These are phyloP conservation scores for Sclerotinia subarctica DNA, from an alignment of 2,329 filamentous ascomycete species.

Conservation along the genomic window DNA sequence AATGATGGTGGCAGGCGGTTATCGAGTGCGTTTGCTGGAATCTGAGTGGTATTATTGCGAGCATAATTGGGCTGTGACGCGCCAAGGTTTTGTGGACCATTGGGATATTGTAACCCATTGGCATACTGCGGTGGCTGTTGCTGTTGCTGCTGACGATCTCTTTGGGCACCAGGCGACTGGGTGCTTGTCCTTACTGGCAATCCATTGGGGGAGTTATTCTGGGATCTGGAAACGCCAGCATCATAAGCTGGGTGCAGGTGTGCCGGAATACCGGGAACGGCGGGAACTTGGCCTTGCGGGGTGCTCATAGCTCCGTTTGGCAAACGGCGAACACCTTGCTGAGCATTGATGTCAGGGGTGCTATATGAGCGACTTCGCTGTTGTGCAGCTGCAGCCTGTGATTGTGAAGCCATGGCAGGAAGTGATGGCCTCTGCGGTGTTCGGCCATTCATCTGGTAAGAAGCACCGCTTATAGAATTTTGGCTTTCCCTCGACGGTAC, in stretches of 20 bases:
- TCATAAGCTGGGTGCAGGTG: constrained; percentile 62
- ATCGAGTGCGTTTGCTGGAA: constrained; percentile 37
- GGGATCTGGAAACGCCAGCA: constrained; percentile 68
- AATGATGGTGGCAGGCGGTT: constrained; percentile 47
- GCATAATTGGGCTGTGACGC: constrained; percentile 38
- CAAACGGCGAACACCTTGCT: constrained; percentile 48
- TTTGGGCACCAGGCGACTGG: constrained; percentile 66
- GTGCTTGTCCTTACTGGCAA: constrained; percentile 66
- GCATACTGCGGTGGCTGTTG: constrained; percentile 42
- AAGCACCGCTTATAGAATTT: constrained; percentile 48
- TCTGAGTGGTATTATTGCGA: constrained; percentile 32
- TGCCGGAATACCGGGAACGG: constrained; percentile 72
- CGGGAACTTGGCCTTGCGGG: constrained; percentile 50
- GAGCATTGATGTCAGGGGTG: constrained; percentile 85
- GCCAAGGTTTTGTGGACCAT: constrained; percentile 16
- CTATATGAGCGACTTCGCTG: constrained; percentile 86
- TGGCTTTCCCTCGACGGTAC: constrained; percentile 75
- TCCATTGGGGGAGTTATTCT: constrained; percentile 73
- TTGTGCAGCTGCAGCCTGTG: constrained; percentile 47
- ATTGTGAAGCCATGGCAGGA: constrained; percentile 62
- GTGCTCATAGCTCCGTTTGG: constrained; percentile 50
- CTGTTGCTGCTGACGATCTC: constrained; percentile 48
- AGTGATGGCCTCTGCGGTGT: constrained; percentile 75
- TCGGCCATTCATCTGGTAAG: constrained; percentile 61
- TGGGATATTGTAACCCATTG: constrained; percentile 38